phyloP scores from a whole-genome alignment of 371 early-diverging fungal genomes.

The Mortierella sp. region DNA sequence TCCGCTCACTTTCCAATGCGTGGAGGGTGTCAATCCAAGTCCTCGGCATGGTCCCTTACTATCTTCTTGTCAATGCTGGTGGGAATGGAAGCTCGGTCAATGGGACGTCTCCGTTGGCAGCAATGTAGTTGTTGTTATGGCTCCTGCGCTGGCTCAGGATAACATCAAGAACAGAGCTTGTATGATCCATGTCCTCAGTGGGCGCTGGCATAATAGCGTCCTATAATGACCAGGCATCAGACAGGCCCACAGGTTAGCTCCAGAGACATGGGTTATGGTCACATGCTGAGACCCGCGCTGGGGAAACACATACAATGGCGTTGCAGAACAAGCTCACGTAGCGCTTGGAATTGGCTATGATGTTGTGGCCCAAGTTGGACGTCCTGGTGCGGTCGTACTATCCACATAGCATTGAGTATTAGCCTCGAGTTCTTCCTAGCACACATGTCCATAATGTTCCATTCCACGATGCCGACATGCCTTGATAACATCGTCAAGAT shows the following conservation, averaged over 20 bases:
- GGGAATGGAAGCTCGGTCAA: constrained; percentile 70
- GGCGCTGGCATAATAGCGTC: constrained; percentile 78
- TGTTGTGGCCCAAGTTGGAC: constrained; percentile 63
- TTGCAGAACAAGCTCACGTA: constrained; percentile 83
- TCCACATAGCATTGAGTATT: not conserved
- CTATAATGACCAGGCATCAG: constrained; percentile 6
- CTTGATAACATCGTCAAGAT: constrained; percentile 70
- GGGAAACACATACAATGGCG: constrained; percentile 64
- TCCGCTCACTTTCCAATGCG: not conserved
- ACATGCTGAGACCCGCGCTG: not conserved
- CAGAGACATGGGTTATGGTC: not conserved
- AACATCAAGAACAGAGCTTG: constrained; percentile 90
- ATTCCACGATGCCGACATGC: constrained; percentile 37
- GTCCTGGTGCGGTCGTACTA: constrained; percentile 49
- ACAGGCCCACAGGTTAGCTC: constrained; percentile 21
- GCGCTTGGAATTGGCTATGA: constrained; percentile 85
- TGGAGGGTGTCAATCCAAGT: constrained; percentile 7
- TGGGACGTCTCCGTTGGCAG: constrained; percentile 57
- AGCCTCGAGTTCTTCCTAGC: not conserved
- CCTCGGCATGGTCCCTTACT: constrained; percentile 62
- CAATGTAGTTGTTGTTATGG: constrained; percentile 67
- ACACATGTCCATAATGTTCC: not conserved
- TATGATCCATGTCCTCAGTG: constrained; percentile 69
- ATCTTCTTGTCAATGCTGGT: constrained; percentile 85
- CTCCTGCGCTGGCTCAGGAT: constrained; percentile 87